Evolutionary conservation across 257 asterid species (phyloP).

Genomic region (Apocynum venetum): DNA sequence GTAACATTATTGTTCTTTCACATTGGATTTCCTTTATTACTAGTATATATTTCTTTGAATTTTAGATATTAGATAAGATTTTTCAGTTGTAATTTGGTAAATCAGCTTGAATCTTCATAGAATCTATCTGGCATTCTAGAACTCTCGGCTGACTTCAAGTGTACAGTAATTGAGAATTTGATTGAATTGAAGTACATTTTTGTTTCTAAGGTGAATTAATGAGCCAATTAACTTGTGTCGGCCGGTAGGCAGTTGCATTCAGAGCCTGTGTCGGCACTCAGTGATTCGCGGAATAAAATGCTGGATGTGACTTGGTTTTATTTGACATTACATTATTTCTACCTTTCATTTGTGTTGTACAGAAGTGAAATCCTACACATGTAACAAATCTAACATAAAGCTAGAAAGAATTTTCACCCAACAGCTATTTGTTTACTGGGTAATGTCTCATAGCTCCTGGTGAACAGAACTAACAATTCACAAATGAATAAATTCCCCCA

Average conservation of each 20-base stretch:
- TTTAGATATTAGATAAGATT: not conserved
- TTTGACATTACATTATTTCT: too few species aligned
- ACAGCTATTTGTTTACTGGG: not conserved
- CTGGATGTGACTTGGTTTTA: too few species aligned
- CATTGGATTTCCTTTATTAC: not conserved
- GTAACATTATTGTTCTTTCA: not conserved
- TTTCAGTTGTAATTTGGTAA: not conserved
- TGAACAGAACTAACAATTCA: not conserved
- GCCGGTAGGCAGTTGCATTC: too few species aligned
- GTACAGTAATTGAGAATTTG: not conserved
- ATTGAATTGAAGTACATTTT: not conserved
- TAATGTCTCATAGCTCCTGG: not conserved
- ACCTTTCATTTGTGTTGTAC: too few species aligned
- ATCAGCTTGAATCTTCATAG: not conserved
- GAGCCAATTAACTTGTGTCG: not conserved
- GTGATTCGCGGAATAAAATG: too few species aligned
- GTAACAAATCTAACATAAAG: too few species aligned
- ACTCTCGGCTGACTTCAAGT: not conserved
- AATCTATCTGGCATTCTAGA: not conserved
- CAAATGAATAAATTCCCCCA: not conserved
- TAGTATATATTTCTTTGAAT: not conserved
- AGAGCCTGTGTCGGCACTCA: too few species aligned
- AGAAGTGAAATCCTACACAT: too few species aligned
- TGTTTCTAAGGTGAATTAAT: not conserved
- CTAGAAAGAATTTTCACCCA: not conserved